phyloP scores from a whole-genome alignment of 352 stramenopile species.

The Globisporangium orthogonon region DNA sequence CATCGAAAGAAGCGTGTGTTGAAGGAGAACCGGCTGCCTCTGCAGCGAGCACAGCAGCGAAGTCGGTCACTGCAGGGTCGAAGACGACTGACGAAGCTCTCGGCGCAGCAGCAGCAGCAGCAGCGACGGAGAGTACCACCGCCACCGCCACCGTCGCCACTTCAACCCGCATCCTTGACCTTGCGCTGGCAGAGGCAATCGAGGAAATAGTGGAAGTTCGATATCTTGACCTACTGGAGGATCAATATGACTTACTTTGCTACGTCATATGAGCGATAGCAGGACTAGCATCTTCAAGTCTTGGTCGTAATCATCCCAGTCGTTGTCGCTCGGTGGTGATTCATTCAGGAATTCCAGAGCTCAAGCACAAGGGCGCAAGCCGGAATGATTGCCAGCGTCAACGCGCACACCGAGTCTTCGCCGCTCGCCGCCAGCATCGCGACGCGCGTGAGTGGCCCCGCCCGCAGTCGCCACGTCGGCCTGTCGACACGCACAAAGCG shows the following conservation, averaged over 20 bases:
- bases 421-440: conserved; percentile 23
- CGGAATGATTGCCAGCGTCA: not conserved
- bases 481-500: conserved; percentile 14
- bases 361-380: too few species aligned
- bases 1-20: not conserved
- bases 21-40: not conserved
- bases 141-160: not conserved
- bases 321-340: too few species aligned
- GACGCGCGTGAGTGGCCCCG: conserved; percentile 2
- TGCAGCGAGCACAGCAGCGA: not conserved
- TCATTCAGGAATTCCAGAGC: conserved; percentile 9
- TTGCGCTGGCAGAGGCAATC: too few species aligned
- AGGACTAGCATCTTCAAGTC: too few species aligned
- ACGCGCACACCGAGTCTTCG: conserved; percentile 22
- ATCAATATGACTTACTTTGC: too few species aligned
- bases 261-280: too few species aligned
- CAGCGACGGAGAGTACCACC: not conserved
- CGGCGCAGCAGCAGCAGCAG: not conserved
- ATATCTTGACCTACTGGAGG: too few species aligned
- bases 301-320: too few species aligned
- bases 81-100: conserved; percentile 1
- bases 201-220: too few species aligned
- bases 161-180: too few species aligned
- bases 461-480: conserved; percentile 1
- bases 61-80: conserved; percentile 8